phyloP scores from a whole-genome alignment of 2,329 filamentous ascomycete species.

The Bisporella sp. region DNA sequence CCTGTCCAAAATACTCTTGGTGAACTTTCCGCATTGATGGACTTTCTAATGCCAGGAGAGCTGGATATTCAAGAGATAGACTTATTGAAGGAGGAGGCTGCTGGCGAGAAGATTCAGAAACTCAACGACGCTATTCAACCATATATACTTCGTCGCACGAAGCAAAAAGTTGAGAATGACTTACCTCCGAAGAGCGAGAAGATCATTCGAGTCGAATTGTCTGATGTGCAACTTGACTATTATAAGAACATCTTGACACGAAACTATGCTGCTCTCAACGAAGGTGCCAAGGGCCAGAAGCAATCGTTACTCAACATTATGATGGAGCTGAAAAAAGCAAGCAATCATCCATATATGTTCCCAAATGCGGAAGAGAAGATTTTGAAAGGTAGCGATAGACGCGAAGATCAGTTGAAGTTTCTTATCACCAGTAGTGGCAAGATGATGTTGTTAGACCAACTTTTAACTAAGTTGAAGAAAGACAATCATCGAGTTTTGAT shows the following conservation, averaged over 20 bases:
- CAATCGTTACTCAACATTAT: slow-evolving; percentile 96
- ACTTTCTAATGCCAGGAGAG: slow-evolving; percentile 95
- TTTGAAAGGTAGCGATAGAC: slow-evolving; percentile 68
- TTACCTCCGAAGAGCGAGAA: slow-evolving; percentile 96
- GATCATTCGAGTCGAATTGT: slow-evolving; percentile 95
- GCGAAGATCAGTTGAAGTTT: slow-evolving; percentile 86
- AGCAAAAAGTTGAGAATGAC: slow-evolving; percentile 95
- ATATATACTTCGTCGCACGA: slow-evolving; percentile 91
- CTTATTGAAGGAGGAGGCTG: slow-evolving; percentile 73
- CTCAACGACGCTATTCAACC: slow-evolving; percentile 84
- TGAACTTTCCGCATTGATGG: slow-evolving; percentile 85
- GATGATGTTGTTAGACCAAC: slow-evolving; percentile 96
- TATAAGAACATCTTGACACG: slow-evolving; percentile 98
- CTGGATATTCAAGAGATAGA: slow-evolving; percentile 88
- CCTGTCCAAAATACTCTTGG: slow-evolving; percentile 96
- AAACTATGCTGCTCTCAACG: slow-evolving; percentile 90
- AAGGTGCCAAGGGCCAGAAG: slow-evolving; percentile 84
- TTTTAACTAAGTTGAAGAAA: slow-evolving; percentile 87
- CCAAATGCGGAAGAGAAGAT: slow-evolving; percentile 88
- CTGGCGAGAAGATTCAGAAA: slow-evolving; percentile 79
- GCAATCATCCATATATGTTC: slow-evolving; percentile 98
- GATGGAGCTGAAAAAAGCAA: slow-evolving; percentile 99
- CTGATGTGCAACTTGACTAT: slow-evolving; percentile 93
- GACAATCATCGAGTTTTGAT: slow-evolving; percentile 95
- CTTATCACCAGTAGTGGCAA: slow-evolving; percentile 97